A percentile compares a stretch with the other conserved stretches of the same genome.
These are phyloP conservation scores for Oleoguttula mirabilis DNA, from an alignment of 495 filamentous ascomycete species.

Conservation along the genomic window DNA sequence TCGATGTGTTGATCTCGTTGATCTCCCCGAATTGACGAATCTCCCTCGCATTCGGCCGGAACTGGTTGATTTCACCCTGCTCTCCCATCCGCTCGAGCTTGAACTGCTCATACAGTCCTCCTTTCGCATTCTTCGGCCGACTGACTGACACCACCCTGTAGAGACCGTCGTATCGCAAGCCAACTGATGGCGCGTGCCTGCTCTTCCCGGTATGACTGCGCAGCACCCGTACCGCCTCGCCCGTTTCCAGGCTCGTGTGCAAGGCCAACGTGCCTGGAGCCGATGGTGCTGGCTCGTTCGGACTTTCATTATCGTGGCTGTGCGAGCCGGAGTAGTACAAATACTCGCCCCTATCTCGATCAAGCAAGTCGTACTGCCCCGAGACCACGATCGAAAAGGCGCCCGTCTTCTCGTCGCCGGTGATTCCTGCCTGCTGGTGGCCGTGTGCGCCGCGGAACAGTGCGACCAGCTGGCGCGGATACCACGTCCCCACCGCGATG, in stretches of 20 bases:
- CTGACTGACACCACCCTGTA: background rate
- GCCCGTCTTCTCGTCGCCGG: background rate
- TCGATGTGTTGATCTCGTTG: background rate
- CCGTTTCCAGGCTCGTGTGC: background rate
- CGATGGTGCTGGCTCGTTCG: background rate
- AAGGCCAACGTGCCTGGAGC: background rate
- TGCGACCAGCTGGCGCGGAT: background rate
- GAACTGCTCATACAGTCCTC: constrained; percentile 6
- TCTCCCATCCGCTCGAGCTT: background rate
- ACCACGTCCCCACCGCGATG: constrained; percentile 1
- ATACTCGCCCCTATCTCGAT: background rate
- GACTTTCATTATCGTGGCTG: constrained; percentile 1
- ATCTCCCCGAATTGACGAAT: background rate
- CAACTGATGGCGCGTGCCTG: background rate
- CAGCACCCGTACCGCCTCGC: constrained; percentile 1
- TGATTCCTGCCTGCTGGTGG: constrained; percentile 1
- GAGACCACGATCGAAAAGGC: constrained; percentile 9
- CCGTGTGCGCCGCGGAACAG: constrained; percentile 5
- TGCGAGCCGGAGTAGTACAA: constrained; percentile 5
- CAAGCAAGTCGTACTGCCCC: constrained; percentile 3
- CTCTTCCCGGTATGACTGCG: background rate
- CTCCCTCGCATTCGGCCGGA: background rate
- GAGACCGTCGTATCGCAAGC: constrained; percentile 5
- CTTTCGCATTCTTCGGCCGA: background rate
- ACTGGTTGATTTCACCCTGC: background rate